Percentiles rank a stretch among this genome's conserved stretches.
phyloP scores from a whole-genome alignment of 225 moss, liverwort and hornwort species.

The Polytrichum formosum region DNA sequence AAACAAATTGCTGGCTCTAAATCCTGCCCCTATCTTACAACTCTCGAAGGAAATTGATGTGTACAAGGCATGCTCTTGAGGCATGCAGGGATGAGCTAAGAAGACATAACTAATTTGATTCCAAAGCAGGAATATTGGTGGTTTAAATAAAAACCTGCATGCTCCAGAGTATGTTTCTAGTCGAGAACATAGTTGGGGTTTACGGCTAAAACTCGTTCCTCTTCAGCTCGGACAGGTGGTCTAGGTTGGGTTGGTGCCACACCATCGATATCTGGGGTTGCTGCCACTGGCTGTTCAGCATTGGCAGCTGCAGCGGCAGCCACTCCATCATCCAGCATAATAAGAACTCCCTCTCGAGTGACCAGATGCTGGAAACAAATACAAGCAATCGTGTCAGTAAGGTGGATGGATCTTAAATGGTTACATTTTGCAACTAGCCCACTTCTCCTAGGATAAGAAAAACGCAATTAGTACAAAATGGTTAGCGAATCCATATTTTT shows the following conservation, averaged over 20 bases:
- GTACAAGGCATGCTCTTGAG: no score
- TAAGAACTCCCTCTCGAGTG: slow-evolving; percentile 88
- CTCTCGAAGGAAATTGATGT: no score
- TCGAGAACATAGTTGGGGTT: slow-evolving; percentile 90
- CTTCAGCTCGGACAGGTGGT: slow-evolving; percentile 50
- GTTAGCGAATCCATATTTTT: no score
- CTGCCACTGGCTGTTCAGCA: slow-evolving; percentile 30
- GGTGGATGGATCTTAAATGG: background rate
- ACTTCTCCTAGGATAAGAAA: no score
- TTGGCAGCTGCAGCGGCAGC: slow-evolving; percentile 49
- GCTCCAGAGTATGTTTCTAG: slow-evolving; percentile 9
- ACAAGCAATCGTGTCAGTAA: background rate
- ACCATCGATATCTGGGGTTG: slow-evolving; percentile 17
- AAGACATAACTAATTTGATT: no score
- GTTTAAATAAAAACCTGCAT: no score
- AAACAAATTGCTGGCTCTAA: no score
- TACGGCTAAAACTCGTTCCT: slow-evolving; percentile 81
- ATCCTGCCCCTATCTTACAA: no score
- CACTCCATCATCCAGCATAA: slow-evolving; percentile 87
- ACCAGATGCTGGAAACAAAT: slow-evolving; percentile 70
- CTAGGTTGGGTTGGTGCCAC: slow-evolving; percentile 29
- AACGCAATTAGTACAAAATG: no score
- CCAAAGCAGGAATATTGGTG: no score
- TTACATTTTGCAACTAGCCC: no score
- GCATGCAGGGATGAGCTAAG: no score